phyloP scores from a whole-genome alignment of 495 filamentous ascomycete genomes.

The Aspergillus nanangensis region DNA sequence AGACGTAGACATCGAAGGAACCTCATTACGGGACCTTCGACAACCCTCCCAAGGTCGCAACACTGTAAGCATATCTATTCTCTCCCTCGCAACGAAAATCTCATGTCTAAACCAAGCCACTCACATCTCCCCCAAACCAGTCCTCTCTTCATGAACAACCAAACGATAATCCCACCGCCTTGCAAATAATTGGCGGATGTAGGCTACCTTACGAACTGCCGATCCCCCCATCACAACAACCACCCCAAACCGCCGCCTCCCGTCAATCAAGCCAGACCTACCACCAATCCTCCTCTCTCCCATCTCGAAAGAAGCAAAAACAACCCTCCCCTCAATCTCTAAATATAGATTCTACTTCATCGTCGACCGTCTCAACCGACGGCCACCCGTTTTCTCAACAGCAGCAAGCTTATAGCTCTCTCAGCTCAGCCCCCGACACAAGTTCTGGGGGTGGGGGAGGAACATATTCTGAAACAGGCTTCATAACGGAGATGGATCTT shows the following conservation, averaged over 20 bases:
- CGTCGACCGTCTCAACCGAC: neutral
- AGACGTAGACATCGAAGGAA: slow-evolving; percentile 82
- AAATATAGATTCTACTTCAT: neutral
- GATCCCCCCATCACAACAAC: no score
- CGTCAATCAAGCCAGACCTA: no score
- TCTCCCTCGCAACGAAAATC: no score
- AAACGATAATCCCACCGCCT: neutral
- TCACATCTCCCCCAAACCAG: no score
- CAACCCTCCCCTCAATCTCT: neutral
- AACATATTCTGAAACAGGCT: neutral
- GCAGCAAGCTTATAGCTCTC: neutral
- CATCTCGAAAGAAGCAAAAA: slow-evolving; percentile 1
- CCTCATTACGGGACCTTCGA: slow-evolving; percentile 25
- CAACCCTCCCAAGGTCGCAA: neutral
- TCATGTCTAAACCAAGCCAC: neutral
- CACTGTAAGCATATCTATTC: neutral
- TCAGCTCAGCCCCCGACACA: slow-evolving; percentile 1
- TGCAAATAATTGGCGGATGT: neutral
- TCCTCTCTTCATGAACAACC: no score
- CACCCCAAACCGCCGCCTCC: no score
- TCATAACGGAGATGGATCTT: slow-evolving; percentile 6
- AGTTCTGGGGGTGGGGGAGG: neutral
- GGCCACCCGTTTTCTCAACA: neutral
- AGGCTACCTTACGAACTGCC: neutral
- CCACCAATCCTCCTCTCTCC: no score